These are phyloP conservation scores for Drechmeria coniospora DNA, from an alignment of 2,329 filamentous ascomycete species.

Conservation along the genomic window DNA sequence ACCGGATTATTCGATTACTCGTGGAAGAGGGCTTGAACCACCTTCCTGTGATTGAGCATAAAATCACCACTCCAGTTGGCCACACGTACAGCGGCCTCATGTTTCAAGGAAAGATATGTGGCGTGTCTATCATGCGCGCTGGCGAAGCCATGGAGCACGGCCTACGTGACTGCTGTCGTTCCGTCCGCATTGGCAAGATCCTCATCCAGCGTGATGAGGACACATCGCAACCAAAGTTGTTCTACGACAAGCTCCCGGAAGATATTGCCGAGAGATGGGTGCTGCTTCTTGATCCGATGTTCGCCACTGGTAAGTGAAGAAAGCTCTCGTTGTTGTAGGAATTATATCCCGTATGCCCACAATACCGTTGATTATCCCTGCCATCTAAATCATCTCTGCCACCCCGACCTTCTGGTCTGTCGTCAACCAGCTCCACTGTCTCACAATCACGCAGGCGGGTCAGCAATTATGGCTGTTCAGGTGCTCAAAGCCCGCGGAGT, in stretches of 20 bases:
- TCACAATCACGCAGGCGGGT: slow-evolving; percentile 50
- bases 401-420: too few relatives aligned
- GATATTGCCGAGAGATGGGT: slow-evolving; percentile 93
- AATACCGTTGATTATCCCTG: too few relatives aligned
- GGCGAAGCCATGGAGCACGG: slow-evolving; percentile 98
- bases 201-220: slow-evolving; percentile 96
- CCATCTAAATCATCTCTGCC: too few relatives aligned
- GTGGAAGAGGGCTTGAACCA: slow-evolving; percentile 97
- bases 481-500: slow-evolving; percentile 82
- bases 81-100: slow-evolving; percentile 77
- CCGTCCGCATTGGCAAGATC: slow-evolving; percentile 97
- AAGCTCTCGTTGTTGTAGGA: neutral
- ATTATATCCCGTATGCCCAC: neutral
- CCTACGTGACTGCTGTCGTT: slow-evolving; percentile 86
- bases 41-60: slow-evolving; percentile 76
- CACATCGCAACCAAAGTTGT: slow-evolving; percentile 78
- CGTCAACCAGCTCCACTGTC: too few relatives aligned
- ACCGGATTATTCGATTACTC: slow-evolving; percentile 88
- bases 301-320: slow-evolving; percentile 62
- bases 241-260: slow-evolving; percentile 93
- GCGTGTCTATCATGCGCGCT: slow-evolving; percentile 95
- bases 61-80: slow-evolving; percentile 82
- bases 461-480: slow-evolving; percentile 92
- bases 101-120: slow-evolving; percentile 97
- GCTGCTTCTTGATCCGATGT: slow-evolving; percentile 92